Percentiles rank a stretch among this genome's conserved stretches.
phyloP scores from a whole-genome alignment of 2,329 filamentous ascomycete genomes.

The Alternaria longipes region DNA sequence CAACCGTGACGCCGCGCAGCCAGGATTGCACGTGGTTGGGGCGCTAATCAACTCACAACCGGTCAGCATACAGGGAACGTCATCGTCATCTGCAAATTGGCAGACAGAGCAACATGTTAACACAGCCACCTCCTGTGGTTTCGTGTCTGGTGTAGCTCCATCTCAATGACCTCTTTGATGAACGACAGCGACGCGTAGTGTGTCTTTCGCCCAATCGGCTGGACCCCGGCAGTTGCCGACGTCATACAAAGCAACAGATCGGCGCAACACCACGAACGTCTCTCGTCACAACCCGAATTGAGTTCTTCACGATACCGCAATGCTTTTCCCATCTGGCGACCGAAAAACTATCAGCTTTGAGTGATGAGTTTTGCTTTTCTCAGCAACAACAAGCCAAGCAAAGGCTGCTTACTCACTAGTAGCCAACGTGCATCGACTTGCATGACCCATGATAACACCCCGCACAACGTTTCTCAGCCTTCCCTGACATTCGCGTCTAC shows the following conservation, averaged over 20 bases:
- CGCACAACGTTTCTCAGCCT: slow-evolving; percentile 7
- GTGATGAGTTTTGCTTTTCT: background rate
- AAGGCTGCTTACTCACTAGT: slow-evolving; percentile 2
- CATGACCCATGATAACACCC: slow-evolving; percentile 2
- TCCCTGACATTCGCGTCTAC: background rate
- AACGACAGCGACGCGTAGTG: background rate
- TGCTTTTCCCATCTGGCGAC: background rate
- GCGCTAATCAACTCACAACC: background rate
- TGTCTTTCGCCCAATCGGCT: slow-evolving; percentile 10
- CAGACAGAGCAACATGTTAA: background rate
- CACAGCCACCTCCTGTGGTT: background rate
- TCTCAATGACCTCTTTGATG: background rate
- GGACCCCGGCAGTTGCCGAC: background rate
- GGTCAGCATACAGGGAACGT: background rate
- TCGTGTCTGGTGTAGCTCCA: background rate
- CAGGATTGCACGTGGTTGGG: slow-evolving; percentile 2
- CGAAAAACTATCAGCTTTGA: too few relatives aligned
- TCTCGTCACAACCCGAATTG: background rate
- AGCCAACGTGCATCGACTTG: background rate
- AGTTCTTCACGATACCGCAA: background rate
- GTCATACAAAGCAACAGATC: slow-evolving; percentile 3
- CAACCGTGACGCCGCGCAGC: slow-evolving; percentile 7
- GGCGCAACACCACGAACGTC: slow-evolving; percentile 6
- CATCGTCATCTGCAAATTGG: background rate
- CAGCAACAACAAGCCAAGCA: background rate